phyloP scores from a whole-genome alignment of 2,329 filamentous ascomycete genomes.

The Microcyclospora tardicrescens region DNA sequence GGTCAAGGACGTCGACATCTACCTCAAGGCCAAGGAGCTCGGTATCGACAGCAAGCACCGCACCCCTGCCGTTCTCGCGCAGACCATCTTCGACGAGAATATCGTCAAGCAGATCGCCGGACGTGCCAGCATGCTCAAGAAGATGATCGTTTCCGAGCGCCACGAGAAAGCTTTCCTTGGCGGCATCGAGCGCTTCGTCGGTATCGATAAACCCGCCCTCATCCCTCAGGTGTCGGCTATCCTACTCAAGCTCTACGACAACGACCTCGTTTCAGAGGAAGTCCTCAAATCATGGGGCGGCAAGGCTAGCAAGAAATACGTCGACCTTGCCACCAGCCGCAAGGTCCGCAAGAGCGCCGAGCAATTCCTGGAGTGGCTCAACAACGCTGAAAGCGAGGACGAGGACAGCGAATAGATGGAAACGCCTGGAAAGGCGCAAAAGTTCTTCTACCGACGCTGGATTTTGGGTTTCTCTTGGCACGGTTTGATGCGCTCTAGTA shows the following conservation, averaged over 20 bases:
- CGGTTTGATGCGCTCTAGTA: no score
- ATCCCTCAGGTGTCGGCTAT: conserved; percentile 70
- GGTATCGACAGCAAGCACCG: conserved; percentile 92
- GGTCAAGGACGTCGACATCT: conserved; percentile 80
- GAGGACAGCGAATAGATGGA: background rate
- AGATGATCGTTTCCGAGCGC: conserved; percentile 73
- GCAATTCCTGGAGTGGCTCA: conserved; percentile 88
- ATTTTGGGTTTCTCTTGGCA: no score
- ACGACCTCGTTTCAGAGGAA: conserved; percentile 80
- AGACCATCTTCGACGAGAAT: conserved; percentile 85
- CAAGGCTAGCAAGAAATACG: conserved; percentile 97
- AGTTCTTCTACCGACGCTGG: no score
- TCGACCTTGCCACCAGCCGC: conserved; percentile 76
- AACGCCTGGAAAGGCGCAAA: no score
- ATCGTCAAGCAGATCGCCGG: conserved; percentile 76
- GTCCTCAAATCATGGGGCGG: conserved; percentile 79
- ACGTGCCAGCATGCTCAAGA: conserved; percentile 79
- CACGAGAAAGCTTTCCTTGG: conserved; percentile 94
- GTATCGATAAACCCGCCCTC: conserved; percentile 69
- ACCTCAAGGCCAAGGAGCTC: conserved; percentile 91
- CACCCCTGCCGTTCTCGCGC: conserved; percentile 79
- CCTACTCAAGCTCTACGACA: conserved; percentile 77
- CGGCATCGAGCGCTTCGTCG: conserved; percentile 85
- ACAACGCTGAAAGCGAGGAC: conserved; percentile 20
- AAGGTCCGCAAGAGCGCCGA: conserved; percentile 92